Base-by-base conservation (phyloP, 306 rosid species). In the Sphenostylis stenocarpa region DNA sequence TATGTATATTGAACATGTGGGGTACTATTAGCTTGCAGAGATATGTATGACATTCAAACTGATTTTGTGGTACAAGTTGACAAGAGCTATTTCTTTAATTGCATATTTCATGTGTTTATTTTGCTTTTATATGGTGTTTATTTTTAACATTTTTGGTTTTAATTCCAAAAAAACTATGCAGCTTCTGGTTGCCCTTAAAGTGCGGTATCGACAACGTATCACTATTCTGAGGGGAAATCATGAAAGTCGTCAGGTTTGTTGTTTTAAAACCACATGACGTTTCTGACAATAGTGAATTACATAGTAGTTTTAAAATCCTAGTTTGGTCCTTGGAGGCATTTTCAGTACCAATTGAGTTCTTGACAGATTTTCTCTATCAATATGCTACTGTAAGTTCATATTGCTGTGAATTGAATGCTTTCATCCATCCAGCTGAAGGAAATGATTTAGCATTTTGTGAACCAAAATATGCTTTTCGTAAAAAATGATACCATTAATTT, bases 181-280 rank as follows among this genome's bases (percentile, higher is more conserved):
- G 98, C 97, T 96, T 69, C 81, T 96, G 82, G 99, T 96, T 78
- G 91, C 99, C 73, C 87, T 96, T 76, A 96, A 96, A 86, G 98
- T 96, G 85, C 94, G 98, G 16, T 92, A 91, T 77, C 80, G 91
- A 51, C 99, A 92, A 56, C 92, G 98, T 29, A 91, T 96, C 62
- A 96, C 97, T 79, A 96, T 96, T 85, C 85, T 96, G 49, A 88
- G 98, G 83, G 99, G 98, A 85, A 96, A 96, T 85, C 99, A 96
- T 78, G 98, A 96, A 87, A 96, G 99, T 80, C 98, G 99, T 28
- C 98, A 96, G 98, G 99, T 96, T 81, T 75, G 80, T 47, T 72
- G 80, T 75, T 47, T 55, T 45, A 44, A 20, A 63, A 33, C 76
- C 45, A 63, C 13, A 5, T 39, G 17, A 51, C 21, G 49, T 78